Conservation (phyloP, 2,329 filamentous ascomycete species). For the Ophiostoma quercus region DNA sequence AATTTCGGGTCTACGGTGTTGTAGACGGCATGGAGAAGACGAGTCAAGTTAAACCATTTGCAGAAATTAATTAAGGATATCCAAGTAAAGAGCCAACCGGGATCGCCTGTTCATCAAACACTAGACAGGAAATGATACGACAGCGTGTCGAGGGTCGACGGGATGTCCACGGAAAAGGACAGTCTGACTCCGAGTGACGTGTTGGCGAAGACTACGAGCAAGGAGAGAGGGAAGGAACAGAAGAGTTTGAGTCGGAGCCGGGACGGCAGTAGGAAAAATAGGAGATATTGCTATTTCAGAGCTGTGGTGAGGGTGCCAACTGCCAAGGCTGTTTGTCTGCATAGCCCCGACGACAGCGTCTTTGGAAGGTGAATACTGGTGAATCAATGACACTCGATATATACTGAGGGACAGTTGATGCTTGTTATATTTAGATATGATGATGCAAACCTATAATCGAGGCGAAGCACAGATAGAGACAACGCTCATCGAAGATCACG, state of each 20-base stretch:
- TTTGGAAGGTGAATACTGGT: too few species aligned
- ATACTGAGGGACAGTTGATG: too few species aligned
- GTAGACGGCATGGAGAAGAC: background rate
- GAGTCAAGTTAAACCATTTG: background rate
- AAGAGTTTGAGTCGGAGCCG: too few species aligned
- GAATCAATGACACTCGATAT: too few species aligned
- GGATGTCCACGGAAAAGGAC: background rate
- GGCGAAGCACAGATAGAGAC: too few species aligned
- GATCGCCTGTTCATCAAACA: background rate
- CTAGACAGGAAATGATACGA: background rate
- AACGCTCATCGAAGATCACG: background rate
- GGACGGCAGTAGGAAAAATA: too few species aligned
- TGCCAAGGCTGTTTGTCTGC: too few species aligned
- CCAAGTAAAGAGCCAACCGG: background rate
- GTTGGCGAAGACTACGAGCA: background rate
- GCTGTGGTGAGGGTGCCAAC: too few species aligned
- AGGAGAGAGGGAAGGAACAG: background rate
- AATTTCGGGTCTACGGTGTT: background rate
- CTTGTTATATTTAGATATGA: too few species aligned
- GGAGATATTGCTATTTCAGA: too few species aligned
- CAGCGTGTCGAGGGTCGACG: background rate
- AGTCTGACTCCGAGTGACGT: conserved; percentile 1
- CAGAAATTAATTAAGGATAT: background rate
- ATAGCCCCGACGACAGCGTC: too few species aligned
- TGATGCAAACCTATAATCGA: too few species aligned